Evolutionary conservation across 2,329 filamentous ascomycete genomes (phyloP).

Genomic region (Hirsutella minnesotensis): DNA sequence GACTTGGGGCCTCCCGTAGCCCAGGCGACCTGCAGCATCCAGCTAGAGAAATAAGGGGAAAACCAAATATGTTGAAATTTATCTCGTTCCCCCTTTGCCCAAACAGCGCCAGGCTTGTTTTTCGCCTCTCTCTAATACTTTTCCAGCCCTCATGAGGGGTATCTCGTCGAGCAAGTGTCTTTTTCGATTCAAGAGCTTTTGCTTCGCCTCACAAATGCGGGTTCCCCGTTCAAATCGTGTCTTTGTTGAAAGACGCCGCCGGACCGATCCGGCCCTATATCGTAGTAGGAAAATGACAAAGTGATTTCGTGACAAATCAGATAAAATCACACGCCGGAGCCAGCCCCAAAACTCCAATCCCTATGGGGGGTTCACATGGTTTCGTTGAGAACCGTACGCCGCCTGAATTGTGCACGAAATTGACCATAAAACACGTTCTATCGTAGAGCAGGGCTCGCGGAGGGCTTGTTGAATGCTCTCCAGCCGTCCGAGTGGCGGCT

Average conservation of each 20-base stretch:
- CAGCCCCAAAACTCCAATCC: conserved; percentile 19
- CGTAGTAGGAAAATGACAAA: conserved; percentile 15
- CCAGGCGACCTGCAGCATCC: conserved; percentile 25
- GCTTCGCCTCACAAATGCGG: conserved; percentile 26
- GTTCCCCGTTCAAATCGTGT: conserved; percentile 19
- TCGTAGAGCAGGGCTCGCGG: conserved; percentile 17
- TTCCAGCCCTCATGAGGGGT: conserved; percentile 19
- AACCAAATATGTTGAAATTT: conserved; percentile 37
- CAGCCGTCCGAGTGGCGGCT: conserved; percentile 20
- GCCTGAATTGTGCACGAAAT: conserved; percentile 23
- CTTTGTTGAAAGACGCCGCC: conserved; percentile 37
- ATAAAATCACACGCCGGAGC: conserved; percentile 19
- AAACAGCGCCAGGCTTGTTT: conserved; percentile 23
- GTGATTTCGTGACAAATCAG: conserved; percentile 2
- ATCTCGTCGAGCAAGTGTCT: conserved; percentile 27
- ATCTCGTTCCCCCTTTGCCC: conserved; percentile 27
- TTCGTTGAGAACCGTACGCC: conserved; percentile 37
- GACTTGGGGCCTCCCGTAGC: no score
- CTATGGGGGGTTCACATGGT: conserved; percentile 21
- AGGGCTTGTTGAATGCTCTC: conserved; percentile 30
- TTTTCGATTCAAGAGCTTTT: conserved; percentile 12
- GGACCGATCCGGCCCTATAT: conserved; percentile 21
- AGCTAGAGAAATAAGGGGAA: conserved; percentile 27
- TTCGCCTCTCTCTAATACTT: conserved; percentile 15
- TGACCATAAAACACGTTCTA: conserved; percentile 25